Conservation (phyloP, 768 basidiomycete genomes). For the Boletus pseudopeckii region DNA sequence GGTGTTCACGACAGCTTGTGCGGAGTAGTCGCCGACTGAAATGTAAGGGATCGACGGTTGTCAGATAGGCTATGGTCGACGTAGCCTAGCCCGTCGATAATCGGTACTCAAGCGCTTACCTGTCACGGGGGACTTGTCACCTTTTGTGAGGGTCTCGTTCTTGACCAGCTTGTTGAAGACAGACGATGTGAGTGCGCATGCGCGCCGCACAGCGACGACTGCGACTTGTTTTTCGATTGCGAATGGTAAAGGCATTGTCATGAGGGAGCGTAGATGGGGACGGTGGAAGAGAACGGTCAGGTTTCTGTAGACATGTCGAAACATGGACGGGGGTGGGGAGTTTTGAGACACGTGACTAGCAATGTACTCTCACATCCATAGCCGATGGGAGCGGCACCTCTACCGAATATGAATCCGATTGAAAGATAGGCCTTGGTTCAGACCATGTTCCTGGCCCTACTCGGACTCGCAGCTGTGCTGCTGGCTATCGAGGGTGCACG, state of each 20-base stretch:
- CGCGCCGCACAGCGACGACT: conserved; percentile 81
- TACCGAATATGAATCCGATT: neutral
- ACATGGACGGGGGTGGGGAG: neutral
- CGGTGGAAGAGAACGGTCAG: neutral
- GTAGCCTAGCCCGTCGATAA: neutral
- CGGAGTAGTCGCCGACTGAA: conserved; percentile 88
- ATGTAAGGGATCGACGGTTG: neutral
- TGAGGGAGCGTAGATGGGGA: neutral
- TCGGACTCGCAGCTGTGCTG: conserved; percentile 1
- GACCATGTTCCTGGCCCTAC: neutral
- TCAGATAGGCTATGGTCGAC: neutral
- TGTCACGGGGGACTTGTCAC: conserved; percentile 90
- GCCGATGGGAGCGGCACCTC: neutral
- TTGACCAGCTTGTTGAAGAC: conserved; percentile 85
- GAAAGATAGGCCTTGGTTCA: neutral
- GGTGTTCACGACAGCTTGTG: conserved; percentile 86
- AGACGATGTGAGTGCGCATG: conserved; percentile 76
- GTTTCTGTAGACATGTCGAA: conserved; percentile 12
- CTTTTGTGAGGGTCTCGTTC: conserved; percentile 84
- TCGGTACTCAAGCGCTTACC: conserved; percentile 39
- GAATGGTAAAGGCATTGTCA: conserved; percentile 52
- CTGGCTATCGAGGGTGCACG: neutral
- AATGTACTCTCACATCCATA: neutral
- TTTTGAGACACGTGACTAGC: conserved; percentile 2
- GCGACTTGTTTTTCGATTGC: conserved; percentile 76